Evolutionary conservation across 345 rosid genomes (phyloP).

Genomic region (Trapa incisa): DNA sequence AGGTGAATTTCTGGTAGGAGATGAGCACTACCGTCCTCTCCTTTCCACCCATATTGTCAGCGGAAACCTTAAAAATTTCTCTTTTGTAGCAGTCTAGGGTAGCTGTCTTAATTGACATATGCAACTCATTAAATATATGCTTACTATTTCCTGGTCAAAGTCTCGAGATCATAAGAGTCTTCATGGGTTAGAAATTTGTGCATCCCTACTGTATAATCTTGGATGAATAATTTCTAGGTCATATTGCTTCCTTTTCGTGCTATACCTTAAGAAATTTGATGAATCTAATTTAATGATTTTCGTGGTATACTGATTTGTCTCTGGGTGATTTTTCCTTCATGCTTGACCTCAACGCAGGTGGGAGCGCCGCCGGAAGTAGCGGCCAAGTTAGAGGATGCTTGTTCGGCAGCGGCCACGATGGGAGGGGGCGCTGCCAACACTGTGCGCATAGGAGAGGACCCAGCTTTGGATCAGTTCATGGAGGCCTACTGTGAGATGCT

Average conservation of each 20-base stretch:
- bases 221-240: background rate
- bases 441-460: slow-evolving; percentile 66
- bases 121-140: background rate
- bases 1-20: background rate
- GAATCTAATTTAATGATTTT: too few relatives aligned
- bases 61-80: slow-evolving; percentile 4
- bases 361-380: slow-evolving; percentile 93
- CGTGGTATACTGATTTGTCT: too few relatives aligned
- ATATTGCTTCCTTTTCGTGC: too few relatives aligned
- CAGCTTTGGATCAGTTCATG: slow-evolving; percentile 97
- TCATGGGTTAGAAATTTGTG: background rate
- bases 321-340: background rate
- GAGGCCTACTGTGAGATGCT: slow-evolving; percentile 99
- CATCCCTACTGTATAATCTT: too few relatives aligned
- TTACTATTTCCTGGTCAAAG: background rate
- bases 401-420: slow-evolving; percentile 49
- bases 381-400: slow-evolving; percentile 68
- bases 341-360: slow-evolving; percentile 27
- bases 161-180: background rate
- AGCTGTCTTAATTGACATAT: background rate
- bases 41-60: background rate
- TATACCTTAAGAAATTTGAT: too few relatives aligned
- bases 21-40: too few relatives aligned
- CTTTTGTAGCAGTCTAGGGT: slow-evolving; percentile 4
- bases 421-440: slow-evolving; percentile 14